These are phyloP conservation scores for Geosmithia flava DNA, from an alignment of 2,329 filamentous ascomycete genomes.

Conservation along the genomic window DNA sequence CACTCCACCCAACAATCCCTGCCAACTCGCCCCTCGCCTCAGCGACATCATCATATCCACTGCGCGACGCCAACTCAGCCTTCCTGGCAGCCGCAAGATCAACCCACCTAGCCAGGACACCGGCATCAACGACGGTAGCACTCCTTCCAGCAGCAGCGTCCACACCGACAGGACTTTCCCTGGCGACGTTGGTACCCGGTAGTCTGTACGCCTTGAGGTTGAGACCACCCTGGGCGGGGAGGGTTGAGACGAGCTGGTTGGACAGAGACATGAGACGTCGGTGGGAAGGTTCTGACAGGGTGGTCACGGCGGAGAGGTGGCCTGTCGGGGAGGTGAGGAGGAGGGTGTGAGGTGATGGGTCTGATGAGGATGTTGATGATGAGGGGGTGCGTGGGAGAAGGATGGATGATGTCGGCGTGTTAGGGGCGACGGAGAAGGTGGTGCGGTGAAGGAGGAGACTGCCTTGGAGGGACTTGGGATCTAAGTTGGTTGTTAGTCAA, in stretches of 20 bases:
- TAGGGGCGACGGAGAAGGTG: slow-evolving; percentile 74
- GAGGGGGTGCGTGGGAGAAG: slow-evolving; percentile 57
- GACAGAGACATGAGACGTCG: slow-evolving; percentile 72
- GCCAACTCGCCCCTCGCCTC: slow-evolving; percentile 61
- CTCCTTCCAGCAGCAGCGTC: slow-evolving; percentile 49
- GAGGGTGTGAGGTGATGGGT: slow-evolving; percentile 28
- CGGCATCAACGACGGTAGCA: slow-evolving; percentile 67
- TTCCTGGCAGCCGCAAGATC: slow-evolving; percentile 62
- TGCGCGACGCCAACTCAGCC: slow-evolving; percentile 61
- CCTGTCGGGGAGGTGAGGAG: slow-evolving; percentile 68
- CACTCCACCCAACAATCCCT: slow-evolving; percentile 47
- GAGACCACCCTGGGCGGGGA: slow-evolving; percentile 66
- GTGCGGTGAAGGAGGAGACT: slow-evolving; percentile 77
- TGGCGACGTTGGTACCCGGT: slow-evolving; percentile 30
- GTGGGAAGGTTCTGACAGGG: slow-evolving; percentile 70
- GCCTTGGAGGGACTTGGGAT: slow-evolving; percentile 86
- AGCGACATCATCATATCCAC: slow-evolving; percentile 53
- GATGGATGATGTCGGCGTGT: slow-evolving; percentile 62
- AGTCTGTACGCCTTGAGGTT: slow-evolving; percentile 72
- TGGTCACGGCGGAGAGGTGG: slow-evolving; percentile 61
- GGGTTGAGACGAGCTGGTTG: slow-evolving; percentile 62
- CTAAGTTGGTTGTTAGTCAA: slow-evolving; percentile 26
- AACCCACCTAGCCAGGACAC: slow-evolving; percentile 60
- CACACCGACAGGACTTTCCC: slow-evolving; percentile 31
- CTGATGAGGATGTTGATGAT: slow-evolving; percentile 20